Base-by-base conservation (phyloP, 129 eudicot species). In the Chrysanthemum seticuspe region DNA sequence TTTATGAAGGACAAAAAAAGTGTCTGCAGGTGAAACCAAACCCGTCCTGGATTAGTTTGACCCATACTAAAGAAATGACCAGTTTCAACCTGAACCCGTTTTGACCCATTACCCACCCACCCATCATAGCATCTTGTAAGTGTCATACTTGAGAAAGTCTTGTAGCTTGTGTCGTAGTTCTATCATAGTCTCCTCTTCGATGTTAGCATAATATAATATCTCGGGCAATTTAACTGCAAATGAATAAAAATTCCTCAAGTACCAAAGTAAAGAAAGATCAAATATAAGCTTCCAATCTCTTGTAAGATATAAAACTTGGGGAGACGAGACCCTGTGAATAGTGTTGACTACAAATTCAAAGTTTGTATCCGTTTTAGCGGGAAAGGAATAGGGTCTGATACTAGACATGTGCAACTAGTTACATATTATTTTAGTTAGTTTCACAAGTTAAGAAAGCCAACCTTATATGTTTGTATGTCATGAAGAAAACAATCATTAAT, bases 211-310 rank as follows among this genome's bases (percentile, higher is more conserved):
- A 27, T 71, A 67, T 47, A 89, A 65, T 68, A 89, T 62, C 78
- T 84, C 90, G 0, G 96, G 96, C 71, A 89, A 67, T 78, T 89
- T 89, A 45, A 87, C 96, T 89, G 86, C 76, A 78, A 71, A 15
- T 13, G 34, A 60, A 21, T 16, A 62, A 56, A 47, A 67, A 6
- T 16, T 18, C 10, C 61, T 44, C 4, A 14, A 13, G 48, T 70
- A 53, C 34, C 45, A 53, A n/a, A 64, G 19, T 29, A 2, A 64
- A 14, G 21, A 64, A 64, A 64, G 23, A 34, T 2, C 14, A 19
- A 19, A 21, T 15, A 58, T 15, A 52, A 2, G 57, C 15, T 14
- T 13, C 58, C 14, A 53, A 53, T 58, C 9, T 2, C 11, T 58
- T 58, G 27, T 7, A 62, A 62, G 23, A 25, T 12, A 13, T 13